phyloP scores from a whole-genome alignment of 2,329 filamentous ascomycete species.

The Trichophyton verrucosum region DNA sequence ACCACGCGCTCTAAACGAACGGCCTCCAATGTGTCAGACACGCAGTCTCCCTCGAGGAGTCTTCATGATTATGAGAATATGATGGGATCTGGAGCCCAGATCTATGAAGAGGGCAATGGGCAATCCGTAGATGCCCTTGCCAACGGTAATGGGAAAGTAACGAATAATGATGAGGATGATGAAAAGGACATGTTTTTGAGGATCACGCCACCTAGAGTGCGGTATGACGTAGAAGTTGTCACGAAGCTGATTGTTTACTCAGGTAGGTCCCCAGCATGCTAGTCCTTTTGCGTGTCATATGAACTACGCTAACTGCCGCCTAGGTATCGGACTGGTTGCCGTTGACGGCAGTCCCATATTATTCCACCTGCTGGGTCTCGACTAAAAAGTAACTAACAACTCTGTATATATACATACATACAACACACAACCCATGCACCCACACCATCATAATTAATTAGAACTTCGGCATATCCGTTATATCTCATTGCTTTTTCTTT shows the following conservation, averaged over 20 bases:
- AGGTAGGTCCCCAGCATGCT: constrained; percentile 43
- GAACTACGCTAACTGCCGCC: constrained; percentile 7
- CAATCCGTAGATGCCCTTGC: constrained; percentile 20
- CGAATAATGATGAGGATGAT: constrained; percentile 29
- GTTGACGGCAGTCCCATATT: constrained; percentile 61
- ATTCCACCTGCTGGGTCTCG: constrained; percentile 50
- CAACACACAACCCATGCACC: not conserved
- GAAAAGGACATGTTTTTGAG: constrained; percentile 73
- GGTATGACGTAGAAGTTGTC: constrained; percentile 97
- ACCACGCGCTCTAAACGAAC: not conserved
- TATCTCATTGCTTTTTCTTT: not conserved
- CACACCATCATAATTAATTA: not conserved
- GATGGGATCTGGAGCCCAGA: constrained; percentile 55
- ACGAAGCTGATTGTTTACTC: constrained; percentile 93
- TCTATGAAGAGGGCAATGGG: constrained; percentile 21
- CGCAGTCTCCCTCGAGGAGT: constrained; percentile 25
- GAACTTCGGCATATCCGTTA: not conserved
- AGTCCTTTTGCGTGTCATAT: not conserved
- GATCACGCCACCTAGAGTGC: constrained; percentile 72
- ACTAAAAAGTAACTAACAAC: not conserved
- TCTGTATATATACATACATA: not conserved
- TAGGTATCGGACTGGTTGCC: constrained; percentile 72
- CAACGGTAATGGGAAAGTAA: constrained; percentile 12
- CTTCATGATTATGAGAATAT: constrained; percentile 57
- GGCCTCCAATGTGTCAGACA: not conserved